These are phyloP conservation scores for Plectranthus barbatus DNA, from an alignment of 257 asterid species.

Conservation along the genomic window DNA sequence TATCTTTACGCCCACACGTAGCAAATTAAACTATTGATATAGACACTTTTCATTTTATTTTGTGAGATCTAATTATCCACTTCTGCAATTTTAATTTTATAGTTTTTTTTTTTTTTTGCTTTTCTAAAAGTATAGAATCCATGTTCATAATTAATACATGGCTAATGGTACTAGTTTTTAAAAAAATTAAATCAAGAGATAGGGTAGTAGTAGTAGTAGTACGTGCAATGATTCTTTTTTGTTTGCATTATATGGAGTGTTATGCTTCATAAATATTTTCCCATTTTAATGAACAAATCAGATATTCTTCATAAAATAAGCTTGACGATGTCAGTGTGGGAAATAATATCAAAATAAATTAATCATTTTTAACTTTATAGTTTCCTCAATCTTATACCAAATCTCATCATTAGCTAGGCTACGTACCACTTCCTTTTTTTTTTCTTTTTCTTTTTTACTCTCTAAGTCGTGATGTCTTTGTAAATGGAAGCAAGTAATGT, in stretches of 20 bases:
- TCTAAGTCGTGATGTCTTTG: too few relatives aligned
- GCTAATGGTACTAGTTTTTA: background rate
- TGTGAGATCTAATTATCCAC: too few relatives aligned
- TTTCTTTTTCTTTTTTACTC: too few relatives aligned
- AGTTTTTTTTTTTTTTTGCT: background rate
- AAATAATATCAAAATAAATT: background rate
- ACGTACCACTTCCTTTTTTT: background rate
- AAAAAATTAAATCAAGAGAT: background rate
- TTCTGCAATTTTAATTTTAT: too few relatives aligned
- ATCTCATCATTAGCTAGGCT: background rate
- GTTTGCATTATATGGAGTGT: background rate
- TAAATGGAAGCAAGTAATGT: too few relatives aligned
- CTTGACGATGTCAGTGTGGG: background rate
- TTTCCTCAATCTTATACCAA: background rate
- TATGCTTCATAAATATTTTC: background rate
- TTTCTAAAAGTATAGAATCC: background rate
- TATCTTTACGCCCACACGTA: too few relatives aligned
- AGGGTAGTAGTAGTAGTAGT: background rate
- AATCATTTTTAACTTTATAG: background rate
- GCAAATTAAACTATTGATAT: too few relatives aligned
- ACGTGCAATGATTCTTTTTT: constrained; percentile 4
- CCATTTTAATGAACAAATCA: background rate
- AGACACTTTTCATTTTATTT: too few relatives aligned
- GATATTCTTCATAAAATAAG: background rate
- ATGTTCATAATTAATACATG: background rate